Percentiles rank a stretch among this genome's conserved stretches.
These are phyloP conservation scores for Dendrostoma leiphaemia DNA, from an alignment of 2,329 filamentous ascomycete genomes.

Conservation along the genomic window DNA sequence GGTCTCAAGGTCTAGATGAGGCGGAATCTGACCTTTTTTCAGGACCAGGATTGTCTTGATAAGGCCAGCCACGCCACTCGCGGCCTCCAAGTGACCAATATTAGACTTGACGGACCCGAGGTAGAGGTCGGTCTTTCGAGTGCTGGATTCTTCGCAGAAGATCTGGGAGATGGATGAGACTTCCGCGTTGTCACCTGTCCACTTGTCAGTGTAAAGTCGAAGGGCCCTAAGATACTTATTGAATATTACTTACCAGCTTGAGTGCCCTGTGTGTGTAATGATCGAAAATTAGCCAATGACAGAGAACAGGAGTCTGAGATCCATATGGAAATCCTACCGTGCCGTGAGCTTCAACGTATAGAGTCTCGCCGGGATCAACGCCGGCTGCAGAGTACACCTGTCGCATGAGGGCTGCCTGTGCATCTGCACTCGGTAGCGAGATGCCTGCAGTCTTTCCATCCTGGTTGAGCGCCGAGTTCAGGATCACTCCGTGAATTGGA, in stretches of 20 bases:
- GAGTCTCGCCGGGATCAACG: slow-evolving; percentile 16
- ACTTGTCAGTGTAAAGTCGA: too few species aligned
- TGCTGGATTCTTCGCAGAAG: neutral
- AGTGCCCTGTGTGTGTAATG: neutral
- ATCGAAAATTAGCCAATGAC: neutral
- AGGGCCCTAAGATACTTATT: too few species aligned
- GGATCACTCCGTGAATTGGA: slow-evolving; percentile 27
- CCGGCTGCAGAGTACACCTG: slow-evolving; percentile 21
- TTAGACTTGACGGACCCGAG: slow-evolving; percentile 23
- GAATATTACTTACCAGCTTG: neutral
- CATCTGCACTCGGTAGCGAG: slow-evolving; percentile 28
- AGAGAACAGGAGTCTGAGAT: neutral
- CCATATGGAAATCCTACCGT: slow-evolving; percentile 13
- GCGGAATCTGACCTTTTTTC: slow-evolving; percentile 33
- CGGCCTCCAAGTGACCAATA: slow-evolving; percentile 23
- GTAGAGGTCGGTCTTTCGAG: neutral
- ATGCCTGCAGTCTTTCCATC: slow-evolving; percentile 38
- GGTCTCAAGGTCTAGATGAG: slow-evolving; percentile 33
- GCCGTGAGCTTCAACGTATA: slow-evolving; percentile 29
- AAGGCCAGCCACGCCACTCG: slow-evolving; percentile 36
- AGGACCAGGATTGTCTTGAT: slow-evolving; percentile 35
- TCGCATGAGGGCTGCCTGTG: slow-evolving; percentile 23
- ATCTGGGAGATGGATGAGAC: slow-evolving; percentile 1
- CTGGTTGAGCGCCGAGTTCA: slow-evolving; percentile 35
- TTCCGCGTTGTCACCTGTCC: slow-evolving; percentile 1